Evolutionary conservation across 2,329 filamentous ascomycete genomes (phyloP).

Genomic region (Colletotrichum kahawae): DNA sequence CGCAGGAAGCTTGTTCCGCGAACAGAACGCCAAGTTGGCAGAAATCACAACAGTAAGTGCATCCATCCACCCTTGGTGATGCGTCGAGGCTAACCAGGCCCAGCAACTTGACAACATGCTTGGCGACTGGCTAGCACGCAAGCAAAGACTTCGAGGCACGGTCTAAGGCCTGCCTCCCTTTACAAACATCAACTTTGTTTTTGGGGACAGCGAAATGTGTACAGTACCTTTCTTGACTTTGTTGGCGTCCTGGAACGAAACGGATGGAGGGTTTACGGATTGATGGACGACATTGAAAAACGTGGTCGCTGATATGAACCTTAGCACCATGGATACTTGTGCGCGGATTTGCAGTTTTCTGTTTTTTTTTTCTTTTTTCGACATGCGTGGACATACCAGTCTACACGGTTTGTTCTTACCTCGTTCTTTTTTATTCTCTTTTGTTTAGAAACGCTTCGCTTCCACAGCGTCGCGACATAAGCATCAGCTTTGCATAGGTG

Average conservation of each 20-base stretch:
- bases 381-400: constrained; percentile 17
- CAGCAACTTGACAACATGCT: constrained; percentile 87
- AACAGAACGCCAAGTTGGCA: constrained; percentile 84
- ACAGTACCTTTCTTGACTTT: constrained; percentile 19
- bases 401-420: neutral
- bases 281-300: constrained; percentile 19
- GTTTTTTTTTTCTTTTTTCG: neutral
- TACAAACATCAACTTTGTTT: constrained; percentile 15
- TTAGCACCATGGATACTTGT: constrained; percentile 25
- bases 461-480: neutral
- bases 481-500: constrained; percentile 12
- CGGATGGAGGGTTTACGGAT: constrained; percentile 16
- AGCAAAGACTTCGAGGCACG: constrained; percentile 65
- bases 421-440: neutral
- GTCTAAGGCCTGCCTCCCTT: constrained; percentile 34
- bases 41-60: constrained; percentile 78
- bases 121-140: constrained; percentile 77
- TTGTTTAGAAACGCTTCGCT: constrained; percentile 13
- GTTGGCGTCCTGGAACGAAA: constrained; percentile 13
- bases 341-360: constrained; percentile 14
- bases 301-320: constrained; percentile 26
- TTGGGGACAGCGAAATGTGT: constrained; percentile 14
- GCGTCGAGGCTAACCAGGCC: constrained; percentile 25
- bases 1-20: constrained; percentile 79
- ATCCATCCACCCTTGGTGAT: neutral